Conservation (phyloP, 2,329 filamentous ascomycete species). For the Sphaerulina populicola region DNA sequence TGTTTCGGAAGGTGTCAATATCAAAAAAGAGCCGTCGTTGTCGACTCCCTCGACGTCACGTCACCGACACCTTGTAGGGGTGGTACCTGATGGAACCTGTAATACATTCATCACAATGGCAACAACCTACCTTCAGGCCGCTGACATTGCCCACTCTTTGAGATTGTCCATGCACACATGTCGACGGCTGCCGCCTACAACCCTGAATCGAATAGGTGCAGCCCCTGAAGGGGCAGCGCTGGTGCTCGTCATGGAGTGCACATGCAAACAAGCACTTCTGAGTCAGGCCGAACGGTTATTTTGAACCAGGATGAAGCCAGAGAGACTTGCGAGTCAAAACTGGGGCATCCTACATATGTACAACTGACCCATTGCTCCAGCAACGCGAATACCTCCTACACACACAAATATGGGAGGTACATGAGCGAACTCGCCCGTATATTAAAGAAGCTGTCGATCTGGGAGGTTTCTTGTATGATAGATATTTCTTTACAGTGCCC, state of each 20-base stretch:
- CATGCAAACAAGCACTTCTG: not conserved
- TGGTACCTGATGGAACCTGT: too few relatives aligned
- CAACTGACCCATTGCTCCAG: slow-evolving; percentile 1
- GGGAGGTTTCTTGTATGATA: not conserved
- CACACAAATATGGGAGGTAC: slow-evolving; percentile 3
- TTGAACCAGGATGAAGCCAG: slow-evolving; percentile 6
- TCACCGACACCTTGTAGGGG: too few relatives aligned
- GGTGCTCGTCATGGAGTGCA: slow-evolving; percentile 3
- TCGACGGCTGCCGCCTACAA: not conserved
- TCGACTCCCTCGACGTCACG: too few relatives aligned
- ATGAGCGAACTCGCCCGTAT: not conserved
- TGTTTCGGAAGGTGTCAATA: too few relatives aligned
- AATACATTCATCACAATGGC: too few relatives aligned
- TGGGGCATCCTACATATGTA: slow-evolving; percentile 7
- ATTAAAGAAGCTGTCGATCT: not conserved
- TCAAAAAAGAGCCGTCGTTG: too few relatives aligned
- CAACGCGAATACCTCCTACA: slow-evolving; percentile 3
- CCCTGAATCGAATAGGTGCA: not conserved
- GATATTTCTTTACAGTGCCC: not conserved
- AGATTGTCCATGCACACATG: too few relatives aligned
- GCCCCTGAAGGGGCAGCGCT: not conserved
- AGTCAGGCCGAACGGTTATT: not conserved
- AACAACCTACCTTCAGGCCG: too few relatives aligned
- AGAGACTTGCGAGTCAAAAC: not conserved
- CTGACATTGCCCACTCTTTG: too few relatives aligned